Evolutionary conservation across 371 early-diverging fungal species (phyloP).

Genomic region (Mucor plumbeus): DNA sequence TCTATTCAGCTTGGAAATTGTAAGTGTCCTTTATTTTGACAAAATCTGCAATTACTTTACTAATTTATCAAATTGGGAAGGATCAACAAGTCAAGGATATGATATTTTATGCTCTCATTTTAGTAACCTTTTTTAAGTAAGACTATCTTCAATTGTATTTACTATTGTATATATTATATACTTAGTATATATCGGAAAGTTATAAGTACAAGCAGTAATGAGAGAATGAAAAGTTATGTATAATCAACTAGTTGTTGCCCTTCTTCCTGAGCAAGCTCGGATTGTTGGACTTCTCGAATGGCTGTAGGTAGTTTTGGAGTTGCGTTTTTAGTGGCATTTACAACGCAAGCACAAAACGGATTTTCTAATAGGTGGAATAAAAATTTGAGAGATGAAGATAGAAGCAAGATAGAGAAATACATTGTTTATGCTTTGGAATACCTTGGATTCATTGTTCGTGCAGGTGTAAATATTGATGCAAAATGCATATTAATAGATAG

Average conservation of each 20-base stretch:
- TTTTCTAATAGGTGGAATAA: conserved; percentile 25
- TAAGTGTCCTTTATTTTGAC: not conserved
- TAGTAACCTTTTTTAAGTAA: conserved; percentile 35
- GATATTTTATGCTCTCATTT: conserved; percentile 20
- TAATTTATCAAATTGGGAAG: conserved; percentile 28
- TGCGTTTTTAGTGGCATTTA: conserved; percentile 36
- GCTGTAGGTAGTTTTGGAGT: conserved; percentile 28
- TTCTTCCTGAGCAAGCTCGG: conserved; percentile 27
- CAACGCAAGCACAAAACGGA: conserved; percentile 30
- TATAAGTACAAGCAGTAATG: conserved; percentile 11
- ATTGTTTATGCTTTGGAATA: conserved; percentile 24
- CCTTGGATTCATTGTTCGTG: conserved; percentile 30
- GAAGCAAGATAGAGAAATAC: conserved; percentile 10
- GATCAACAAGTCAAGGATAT: conserved; percentile 29
- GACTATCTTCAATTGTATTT: conserved; percentile 33
- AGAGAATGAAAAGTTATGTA: conserved; percentile 7
- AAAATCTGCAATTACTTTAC: too few species aligned
- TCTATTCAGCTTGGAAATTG: conserved; percentile 13
- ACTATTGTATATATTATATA: conserved; percentile 34
- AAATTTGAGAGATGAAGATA: conserved; percentile 20
- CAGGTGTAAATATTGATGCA: conserved; percentile 17
- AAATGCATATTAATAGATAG: not conserved
- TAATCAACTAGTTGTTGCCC: conserved; percentile 28
- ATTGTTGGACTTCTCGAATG: conserved; percentile 19
- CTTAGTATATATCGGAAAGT: conserved; percentile 24